Evolutionary conservation across 306 rosid species (phyloP).

Genomic region (Hippophae tibetana): DNA sequence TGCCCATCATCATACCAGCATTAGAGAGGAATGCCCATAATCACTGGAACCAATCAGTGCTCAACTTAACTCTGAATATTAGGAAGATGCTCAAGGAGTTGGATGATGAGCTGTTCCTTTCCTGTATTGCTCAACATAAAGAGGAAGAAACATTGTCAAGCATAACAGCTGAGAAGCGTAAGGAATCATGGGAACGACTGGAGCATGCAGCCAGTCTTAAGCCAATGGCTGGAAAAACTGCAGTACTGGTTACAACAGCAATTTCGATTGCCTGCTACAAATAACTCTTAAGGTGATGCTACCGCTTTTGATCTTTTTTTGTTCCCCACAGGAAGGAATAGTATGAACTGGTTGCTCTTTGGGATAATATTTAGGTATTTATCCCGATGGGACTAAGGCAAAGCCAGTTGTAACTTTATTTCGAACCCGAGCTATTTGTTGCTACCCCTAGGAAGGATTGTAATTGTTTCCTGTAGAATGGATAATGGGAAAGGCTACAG

Average conservation of each 20-base stretch:
- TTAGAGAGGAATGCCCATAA: conserved; percentile 62
- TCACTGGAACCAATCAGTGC: conserved; percentile 94
- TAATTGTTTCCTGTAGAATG: too few relatives aligned
- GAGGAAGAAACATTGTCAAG: conserved; percentile 55
- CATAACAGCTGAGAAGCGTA: conserved; percentile 43
- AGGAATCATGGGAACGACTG: conserved; percentile 68
- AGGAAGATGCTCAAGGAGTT: conserved; percentile 82
- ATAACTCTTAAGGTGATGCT: conserved; percentile 13
- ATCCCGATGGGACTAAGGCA: conserved; percentile 24
- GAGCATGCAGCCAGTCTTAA: conserved; percentile 63
- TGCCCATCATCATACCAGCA: conserved; percentile 79
- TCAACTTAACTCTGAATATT: conserved; percentile 63
- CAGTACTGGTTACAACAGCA: conserved; percentile 70
- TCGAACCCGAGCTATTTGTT: conserved; percentile 17
- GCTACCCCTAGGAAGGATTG: conserved; percentile 10
- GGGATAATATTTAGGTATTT: conserved; percentile 10
- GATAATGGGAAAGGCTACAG: conserved; percentile 25
- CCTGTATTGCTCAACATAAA: conserved; percentile 43
- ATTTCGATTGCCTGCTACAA: conserved; percentile 34
- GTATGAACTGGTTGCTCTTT: conserved; percentile 37
- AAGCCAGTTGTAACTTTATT: conserved; percentile 34
- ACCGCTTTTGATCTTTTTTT: conserved; percentile 16
- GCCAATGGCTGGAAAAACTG: conserved; percentile 67
- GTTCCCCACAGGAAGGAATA: conserved; percentile 21
- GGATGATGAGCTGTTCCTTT: conserved; percentile 70